Percentiles rank a stretch among this genome's conserved stretches.
phyloP scores from a whole-genome alignment of 2,329 filamentous ascomycete genomes.

The Alternaria arbusti region DNA sequence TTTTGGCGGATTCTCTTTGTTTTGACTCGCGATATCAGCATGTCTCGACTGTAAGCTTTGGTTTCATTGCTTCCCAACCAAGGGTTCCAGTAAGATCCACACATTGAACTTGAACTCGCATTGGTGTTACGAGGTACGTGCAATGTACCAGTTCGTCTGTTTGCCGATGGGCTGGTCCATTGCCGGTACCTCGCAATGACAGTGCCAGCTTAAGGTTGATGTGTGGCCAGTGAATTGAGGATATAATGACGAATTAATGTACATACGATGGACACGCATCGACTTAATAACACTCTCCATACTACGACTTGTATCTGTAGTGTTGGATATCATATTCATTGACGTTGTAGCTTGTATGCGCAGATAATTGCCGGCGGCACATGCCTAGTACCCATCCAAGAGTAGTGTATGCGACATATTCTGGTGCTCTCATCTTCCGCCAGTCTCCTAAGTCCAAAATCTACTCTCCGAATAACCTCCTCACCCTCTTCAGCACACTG shows the following conservation, averaged over 20 bases:
- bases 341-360: neutral
- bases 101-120: accelerated
- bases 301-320: neutral
- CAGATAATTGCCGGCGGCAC: neutral
- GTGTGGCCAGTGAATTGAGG: neutral
- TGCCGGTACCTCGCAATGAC: conserved; percentile 20
- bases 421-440: neutral
- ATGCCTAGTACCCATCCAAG: neutral
- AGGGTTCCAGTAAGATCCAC: neutral
- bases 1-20: neutral
- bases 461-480: conserved; percentile 75
- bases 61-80: neutral
- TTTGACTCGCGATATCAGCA: conserved; percentile 23
- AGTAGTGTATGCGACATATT: neutral
- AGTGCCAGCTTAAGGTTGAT: conserved; percentile 18
- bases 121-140: neutral
- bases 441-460: neutral
- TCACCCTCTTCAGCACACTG: conserved; percentile 89
- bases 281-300: neutral
- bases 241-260: conserved; percentile 20
- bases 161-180: neutral
- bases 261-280: conserved; percentile 24
- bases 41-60: neutral
- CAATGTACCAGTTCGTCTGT: neutral
- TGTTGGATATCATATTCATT: neutral